phyloP scores from a whole-genome alignment of 768 basidiomycete species.

The Glaciozyma martinii region DNA sequence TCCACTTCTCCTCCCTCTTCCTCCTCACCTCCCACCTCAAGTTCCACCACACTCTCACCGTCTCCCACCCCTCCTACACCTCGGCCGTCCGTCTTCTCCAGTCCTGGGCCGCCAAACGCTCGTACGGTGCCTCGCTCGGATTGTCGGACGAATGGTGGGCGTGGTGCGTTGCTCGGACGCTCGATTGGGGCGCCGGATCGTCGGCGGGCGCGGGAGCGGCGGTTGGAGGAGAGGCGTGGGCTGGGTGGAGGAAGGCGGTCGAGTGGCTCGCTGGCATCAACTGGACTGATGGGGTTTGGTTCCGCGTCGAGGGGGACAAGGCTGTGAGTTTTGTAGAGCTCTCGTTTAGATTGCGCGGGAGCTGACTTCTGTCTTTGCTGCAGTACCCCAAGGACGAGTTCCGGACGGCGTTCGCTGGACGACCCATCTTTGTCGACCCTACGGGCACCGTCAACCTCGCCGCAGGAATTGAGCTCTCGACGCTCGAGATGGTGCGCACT shows the following conservation, averaged over 20 bases:
- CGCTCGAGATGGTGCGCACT: constrained; percentile 60
- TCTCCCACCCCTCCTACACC: constrained; percentile 52
- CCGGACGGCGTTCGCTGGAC: constrained; percentile 19
- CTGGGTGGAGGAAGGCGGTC: constrained; percentile 27
- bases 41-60: constrained; percentile 48
- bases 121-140: constrained; percentile 41
- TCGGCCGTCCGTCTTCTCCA: constrained; percentile 71
- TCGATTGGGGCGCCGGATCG: constrained; percentile 13
- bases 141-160: constrained; percentile 25
- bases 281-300: constrained; percentile 28
- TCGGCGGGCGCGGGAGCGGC: constrained; percentile 12
- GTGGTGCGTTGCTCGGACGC: constrained; percentile 23
- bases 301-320: constrained; percentile 11
- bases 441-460: constrained; percentile 68
- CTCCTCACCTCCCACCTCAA: constrained; percentile 46
- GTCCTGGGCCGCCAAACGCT: constrained; percentile 83
- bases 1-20: constrained; percentile 49
- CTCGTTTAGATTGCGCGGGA: constrained; percentile 9
- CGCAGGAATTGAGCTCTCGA: constrained; percentile 62
- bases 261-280: constrained; percentile 29
- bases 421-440: constrained; percentile 67
- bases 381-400: constrained; percentile 34
- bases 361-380: not conserved
- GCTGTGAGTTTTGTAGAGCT: not conserved
- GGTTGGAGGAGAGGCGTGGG: constrained; percentile 29